Evolutionary conservation across 495 filamentous ascomycete species (phyloP).

Genomic region (Aspergillus nidulans): DNA sequence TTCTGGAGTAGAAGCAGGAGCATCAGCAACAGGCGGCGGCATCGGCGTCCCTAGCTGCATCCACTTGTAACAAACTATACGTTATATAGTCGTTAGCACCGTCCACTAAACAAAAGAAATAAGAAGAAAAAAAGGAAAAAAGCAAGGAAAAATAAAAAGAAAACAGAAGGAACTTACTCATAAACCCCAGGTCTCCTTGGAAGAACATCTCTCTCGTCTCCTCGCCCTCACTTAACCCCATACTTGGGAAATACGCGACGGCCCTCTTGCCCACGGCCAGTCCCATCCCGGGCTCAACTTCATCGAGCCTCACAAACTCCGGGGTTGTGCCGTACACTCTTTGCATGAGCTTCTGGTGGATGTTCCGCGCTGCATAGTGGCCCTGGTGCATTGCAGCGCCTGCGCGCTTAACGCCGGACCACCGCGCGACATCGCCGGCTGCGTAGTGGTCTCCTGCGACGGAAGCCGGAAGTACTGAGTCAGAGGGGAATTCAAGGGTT

Average conservation of each 20-base stretch:
- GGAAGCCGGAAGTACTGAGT: conserved; percentile 40
- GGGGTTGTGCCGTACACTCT: conserved; percentile 31
- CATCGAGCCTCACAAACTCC: conserved; percentile 38
- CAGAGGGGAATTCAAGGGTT: conserved; percentile 32
- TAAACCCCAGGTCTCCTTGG: conserved; percentile 61
- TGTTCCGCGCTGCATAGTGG: conserved; percentile 53
- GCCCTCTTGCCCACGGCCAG: conserved; percentile 62
- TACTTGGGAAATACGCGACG: conserved; percentile 50
- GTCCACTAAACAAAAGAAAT: too few species aligned
- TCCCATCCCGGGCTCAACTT: conserved; percentile 59
- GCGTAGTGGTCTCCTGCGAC: conserved; percentile 50
- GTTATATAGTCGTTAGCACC: conserved; percentile 20
- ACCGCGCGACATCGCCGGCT: conserved; percentile 41
- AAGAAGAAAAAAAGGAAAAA: too few species aligned
- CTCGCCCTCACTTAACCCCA: conserved; percentile 50
- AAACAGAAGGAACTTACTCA: conserved; percentile 28
- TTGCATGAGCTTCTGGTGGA: conserved; percentile 53
- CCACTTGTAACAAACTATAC: conserved; percentile 54
- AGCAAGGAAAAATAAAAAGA: background rate
- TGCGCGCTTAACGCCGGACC: conserved; percentile 68
- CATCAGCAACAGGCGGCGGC: background rate
- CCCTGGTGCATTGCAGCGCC: conserved; percentile 67
- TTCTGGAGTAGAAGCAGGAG: too few species aligned
- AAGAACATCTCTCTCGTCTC: conserved; percentile 58
- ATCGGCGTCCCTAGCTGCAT: conserved; percentile 32